Conservation (phyloP, 2,329 filamentous ascomycete genomes). For the Pseudofabraea citricarpa region DNA sequence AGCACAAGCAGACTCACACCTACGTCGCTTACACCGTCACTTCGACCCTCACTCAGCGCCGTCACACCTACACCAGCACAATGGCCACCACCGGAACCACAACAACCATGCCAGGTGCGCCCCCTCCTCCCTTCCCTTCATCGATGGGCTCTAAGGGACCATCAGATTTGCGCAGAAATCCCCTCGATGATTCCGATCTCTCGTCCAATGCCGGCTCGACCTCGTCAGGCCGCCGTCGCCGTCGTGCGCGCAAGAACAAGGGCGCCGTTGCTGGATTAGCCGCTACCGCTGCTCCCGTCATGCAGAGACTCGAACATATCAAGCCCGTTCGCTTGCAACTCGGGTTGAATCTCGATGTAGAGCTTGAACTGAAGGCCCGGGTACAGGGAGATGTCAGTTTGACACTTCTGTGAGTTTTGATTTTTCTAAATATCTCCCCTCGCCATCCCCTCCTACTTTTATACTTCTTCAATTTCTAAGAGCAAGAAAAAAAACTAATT, state of each 20-base stretch:
- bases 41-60: background rate
- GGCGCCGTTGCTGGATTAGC: background rate
- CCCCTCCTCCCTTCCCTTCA: background rate
- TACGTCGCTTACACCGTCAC: background rate
- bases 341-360: slow-evolving; percentile 11
- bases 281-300: background rate
- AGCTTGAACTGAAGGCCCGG: slow-evolving; percentile 12
- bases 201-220: slow-evolving; percentile 9
- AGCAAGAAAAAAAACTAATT: background rate
- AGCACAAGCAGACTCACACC: background rate
- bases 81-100: background rate
- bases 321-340: slow-evolving; percentile 11
- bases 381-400: slow-evolving; percentile 10
- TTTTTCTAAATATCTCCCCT: background rate
- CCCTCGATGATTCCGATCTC: slow-evolving; percentile 10
- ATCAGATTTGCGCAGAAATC: slow-evolving; percentile 2
- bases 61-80: background rate
- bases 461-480: too few relatives aligned
- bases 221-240: slow-evolving; percentile 2
- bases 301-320: slow-evolving; percentile 3
- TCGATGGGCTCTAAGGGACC: background rate
- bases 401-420: slow-evolving; percentile 9
- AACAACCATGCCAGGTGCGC: background rate
- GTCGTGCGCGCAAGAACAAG: slow-evolving; percentile 3
- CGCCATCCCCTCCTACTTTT: background rate